A percentile compares a stretch with the other conserved stretches of the same genome.
Evolutionary conservation across 1,139 yeast genomes (phyloP).

Genomic region (Suhomyces guaymorum): DNA sequence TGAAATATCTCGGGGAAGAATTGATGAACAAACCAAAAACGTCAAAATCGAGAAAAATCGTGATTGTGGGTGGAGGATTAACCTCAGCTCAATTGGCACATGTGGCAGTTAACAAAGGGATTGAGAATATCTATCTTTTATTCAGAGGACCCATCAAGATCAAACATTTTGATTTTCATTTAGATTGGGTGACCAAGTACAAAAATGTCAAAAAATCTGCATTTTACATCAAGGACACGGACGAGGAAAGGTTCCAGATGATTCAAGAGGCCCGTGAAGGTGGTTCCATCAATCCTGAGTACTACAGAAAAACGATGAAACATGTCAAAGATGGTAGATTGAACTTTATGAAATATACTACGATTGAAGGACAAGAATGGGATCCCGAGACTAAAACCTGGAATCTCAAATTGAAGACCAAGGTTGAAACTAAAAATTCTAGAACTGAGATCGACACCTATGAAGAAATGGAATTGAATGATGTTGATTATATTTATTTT

Average conservation of each 20-base stretch:
- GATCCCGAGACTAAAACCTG: constrained; percentile 19
- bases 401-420: constrained; percentile 12
- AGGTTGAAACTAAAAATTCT: constrained; percentile 7
- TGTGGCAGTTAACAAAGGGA: constrained; percentile 34
- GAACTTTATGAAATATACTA: constrained; percentile 26
- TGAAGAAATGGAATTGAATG: constrained; percentile 11
- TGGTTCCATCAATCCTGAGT: constrained; percentile 52
- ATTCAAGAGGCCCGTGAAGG: constrained; percentile 48
- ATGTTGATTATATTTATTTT: constrained; percentile 40
- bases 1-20: constrained; percentile 24
- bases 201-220: constrained; percentile 44
- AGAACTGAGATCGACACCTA: constrained; percentile 9
- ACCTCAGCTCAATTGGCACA: constrained; percentile 53
- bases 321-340: constrained; percentile 34
- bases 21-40: constrained; percentile 19
- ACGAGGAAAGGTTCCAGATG: constrained; percentile 43
- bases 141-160: constrained; percentile 44
- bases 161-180: constrained; percentile 52
- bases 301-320: constrained; percentile 33
- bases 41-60: constrained; percentile 24
- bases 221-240: constrained; percentile 46
- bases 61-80: constrained; percentile 51
- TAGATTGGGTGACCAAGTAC: constrained; percentile 56
- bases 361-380: constrained; percentile 25
- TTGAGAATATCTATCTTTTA: constrained; percentile 35